Evolutionary conservation across 345 rosid species (phyloP).

Genomic region (Populus ilicifolia): DNA sequence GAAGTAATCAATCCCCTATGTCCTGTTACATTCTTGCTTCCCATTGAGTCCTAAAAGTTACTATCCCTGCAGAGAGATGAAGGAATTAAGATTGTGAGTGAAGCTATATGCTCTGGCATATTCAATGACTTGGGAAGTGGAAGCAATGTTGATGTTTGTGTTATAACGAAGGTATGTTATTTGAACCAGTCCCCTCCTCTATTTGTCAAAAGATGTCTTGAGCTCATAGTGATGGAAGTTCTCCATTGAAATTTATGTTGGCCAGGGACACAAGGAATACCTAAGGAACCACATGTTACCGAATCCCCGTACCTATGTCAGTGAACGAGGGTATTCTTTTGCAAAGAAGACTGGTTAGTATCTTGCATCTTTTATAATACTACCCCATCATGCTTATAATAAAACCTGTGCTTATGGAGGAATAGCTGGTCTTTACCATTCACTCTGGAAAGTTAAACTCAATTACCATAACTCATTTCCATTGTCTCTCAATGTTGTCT

Average conservation of each 20-base stretch:
- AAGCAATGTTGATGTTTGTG: constrained; percentile 89
- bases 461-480: not conserved
- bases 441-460: not conserved
- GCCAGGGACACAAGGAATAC: constrained; percentile 69
- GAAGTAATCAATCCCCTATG: not conserved
- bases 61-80: constrained; percentile 54
- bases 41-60: not conserved
- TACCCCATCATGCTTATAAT: not conserved
- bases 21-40: not conserved
- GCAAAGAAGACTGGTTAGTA: constrained; percentile 64
- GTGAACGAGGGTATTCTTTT: constrained; percentile 55
- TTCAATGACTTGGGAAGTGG: constrained; percentile 67
- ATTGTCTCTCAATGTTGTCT: not conserved
- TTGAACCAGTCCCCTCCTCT: constrained; percentile 1
- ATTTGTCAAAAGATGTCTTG: not conserved
- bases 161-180: constrained; percentile 64
- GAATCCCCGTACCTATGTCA: constrained; percentile 67
- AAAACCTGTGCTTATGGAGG: not conserved
- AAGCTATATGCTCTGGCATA: constrained; percentile 64
- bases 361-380: not conserved
- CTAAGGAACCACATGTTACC: constrained; percentile 73
- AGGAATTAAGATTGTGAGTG: constrained; percentile 63
- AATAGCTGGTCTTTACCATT: not conserved
- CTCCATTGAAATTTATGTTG: constrained; percentile 9
- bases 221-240: constrained; percentile 8